A percentile compares a stretch with the other conserved stretches of the same genome.
These are phyloP conservation scores for Aspergillaceae sp. DNA, from an alignment of 2,329 filamentous ascomycete genomes.

Conservation along the genomic window DNA sequence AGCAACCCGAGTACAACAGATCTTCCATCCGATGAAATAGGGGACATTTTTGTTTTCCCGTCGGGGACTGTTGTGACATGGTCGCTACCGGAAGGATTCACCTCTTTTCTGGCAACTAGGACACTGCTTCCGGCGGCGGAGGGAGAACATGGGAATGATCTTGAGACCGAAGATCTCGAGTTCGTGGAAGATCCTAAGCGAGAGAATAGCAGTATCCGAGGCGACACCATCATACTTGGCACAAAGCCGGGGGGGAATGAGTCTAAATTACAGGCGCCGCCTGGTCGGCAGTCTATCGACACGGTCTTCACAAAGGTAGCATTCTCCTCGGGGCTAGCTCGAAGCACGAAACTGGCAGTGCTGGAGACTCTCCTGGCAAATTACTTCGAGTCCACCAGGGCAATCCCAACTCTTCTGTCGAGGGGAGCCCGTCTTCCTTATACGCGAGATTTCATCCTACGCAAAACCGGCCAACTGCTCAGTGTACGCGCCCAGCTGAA, in stretches of 20 bases:
- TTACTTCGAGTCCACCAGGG: conserved; percentile 79
- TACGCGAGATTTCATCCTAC: conserved; percentile 69
- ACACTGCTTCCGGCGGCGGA: conserved; percentile 69
- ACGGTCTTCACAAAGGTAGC: conserved; percentile 85
- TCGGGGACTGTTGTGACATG: conserved; percentile 90
- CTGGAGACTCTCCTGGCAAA: conserved; percentile 72
- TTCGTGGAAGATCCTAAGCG: conserved; percentile 67
- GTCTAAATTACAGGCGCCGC: conserved; percentile 11
- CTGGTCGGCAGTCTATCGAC: conserved; percentile 39
- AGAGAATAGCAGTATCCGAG: conserved; percentile 69
- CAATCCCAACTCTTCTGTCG: conserved; percentile 71
- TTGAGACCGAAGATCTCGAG: conserved; percentile 85
- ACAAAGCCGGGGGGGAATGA: conserved; percentile 47
- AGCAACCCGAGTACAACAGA: conserved; percentile 32
- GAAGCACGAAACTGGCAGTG: conserved; percentile 87
- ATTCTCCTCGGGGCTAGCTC: conserved; percentile 86
- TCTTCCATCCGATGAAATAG: conserved; percentile 43
- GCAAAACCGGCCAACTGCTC: conserved; percentile 87
- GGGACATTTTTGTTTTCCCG: conserved; percentile 92
- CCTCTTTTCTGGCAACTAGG: conserved; percentile 59
- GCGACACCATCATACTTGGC: conserved; percentile 81
- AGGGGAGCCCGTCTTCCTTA: conserved; percentile 56
- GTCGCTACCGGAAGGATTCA: conserved; percentile 70
- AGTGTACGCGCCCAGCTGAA: conserved; percentile 87
- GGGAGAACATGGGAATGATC: conserved; percentile 59